Conservation (phyloP, 2,329 filamentous ascomycete genomes). For the Claviceps sp. region DNA sequence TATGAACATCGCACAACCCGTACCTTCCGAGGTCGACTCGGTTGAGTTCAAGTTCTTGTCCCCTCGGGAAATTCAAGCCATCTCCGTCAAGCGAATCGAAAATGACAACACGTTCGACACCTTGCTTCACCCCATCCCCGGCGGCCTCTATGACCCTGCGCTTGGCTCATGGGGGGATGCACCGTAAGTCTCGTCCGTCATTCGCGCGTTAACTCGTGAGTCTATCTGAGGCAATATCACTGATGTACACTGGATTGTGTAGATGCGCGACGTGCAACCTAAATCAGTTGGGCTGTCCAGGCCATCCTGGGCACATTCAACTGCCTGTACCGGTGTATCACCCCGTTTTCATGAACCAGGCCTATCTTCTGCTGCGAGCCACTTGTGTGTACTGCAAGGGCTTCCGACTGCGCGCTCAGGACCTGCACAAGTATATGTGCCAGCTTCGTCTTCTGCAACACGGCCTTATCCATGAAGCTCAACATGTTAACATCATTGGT, state of each 20-base stretch:
- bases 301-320: constrained; percentile 90
- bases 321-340: constrained; percentile 90
- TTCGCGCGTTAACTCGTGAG: too few relatives aligned
- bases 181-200: constrained; percentile 37
- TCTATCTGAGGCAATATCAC: too few relatives aligned
- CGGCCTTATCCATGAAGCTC: constrained; percentile 61
- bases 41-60: constrained; percentile 85
- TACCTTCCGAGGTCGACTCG: constrained; percentile 69
- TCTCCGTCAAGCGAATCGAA: constrained; percentile 89
- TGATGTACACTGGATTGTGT: not conserved
- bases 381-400: constrained; percentile 86
- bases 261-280: constrained; percentile 91
- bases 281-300: constrained; percentile 68
- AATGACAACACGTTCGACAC: constrained; percentile 92
- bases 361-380: constrained; percentile 69
- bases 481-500: constrained; percentile 39
- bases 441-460: constrained; percentile 77
- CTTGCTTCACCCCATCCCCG: constrained; percentile 75
- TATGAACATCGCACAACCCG: constrained; percentile 68
- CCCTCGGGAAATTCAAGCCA: constrained; percentile 66
- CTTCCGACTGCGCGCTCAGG: constrained; percentile 63
- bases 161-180: constrained; percentile 82
- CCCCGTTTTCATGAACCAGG: constrained; percentile 90
- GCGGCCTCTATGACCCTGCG: constrained; percentile 84
- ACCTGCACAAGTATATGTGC: constrained; percentile 68